These are phyloP conservation scores for Oryza longistaminata DNA, from an alignment of 176 grass and related monocot species.

Conservation along the genomic window DNA sequence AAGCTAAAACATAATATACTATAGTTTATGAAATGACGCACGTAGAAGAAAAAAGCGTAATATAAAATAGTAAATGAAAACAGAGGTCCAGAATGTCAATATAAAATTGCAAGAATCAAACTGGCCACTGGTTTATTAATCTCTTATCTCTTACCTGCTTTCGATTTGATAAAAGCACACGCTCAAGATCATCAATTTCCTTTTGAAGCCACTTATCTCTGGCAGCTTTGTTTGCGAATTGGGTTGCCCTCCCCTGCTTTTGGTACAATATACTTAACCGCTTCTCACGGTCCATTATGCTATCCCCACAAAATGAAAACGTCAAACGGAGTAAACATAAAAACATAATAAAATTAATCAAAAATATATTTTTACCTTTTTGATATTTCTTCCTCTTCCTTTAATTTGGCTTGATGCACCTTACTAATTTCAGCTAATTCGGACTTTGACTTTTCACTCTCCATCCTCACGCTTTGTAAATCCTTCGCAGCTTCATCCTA, in stretches of 20 bases:
- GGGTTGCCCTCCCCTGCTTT: slow-evolving; percentile 96
- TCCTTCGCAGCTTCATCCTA: slow-evolving; percentile 85
- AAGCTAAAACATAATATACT: slow-evolving; percentile 19
- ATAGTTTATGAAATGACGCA: not conserved
- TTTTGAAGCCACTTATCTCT: slow-evolving; percentile 95
- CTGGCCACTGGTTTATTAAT: slow-evolving; percentile 37
- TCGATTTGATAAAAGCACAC: slow-evolving; percentile 81
- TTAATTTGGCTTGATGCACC: slow-evolving; percentile 71
- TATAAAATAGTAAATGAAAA: slow-evolving; percentile 13
- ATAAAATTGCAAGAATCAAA: slow-evolving; percentile 29
- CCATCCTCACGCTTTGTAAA: slow-evolving; percentile 69
- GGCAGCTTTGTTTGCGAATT: slow-evolving; percentile 84
- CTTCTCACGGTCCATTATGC: slow-evolving; percentile 98
- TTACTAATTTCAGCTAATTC: slow-evolving; percentile 81
- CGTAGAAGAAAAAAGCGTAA: not conserved
- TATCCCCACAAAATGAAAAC: slow-evolving; percentile 39
- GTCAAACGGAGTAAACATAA: slow-evolving; percentile 17
- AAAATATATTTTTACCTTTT: slow-evolving; percentile 63
- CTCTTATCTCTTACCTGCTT: slow-evolving; percentile 80
- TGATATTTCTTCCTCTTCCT: slow-evolving; percentile 87
- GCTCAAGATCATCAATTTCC: slow-evolving; percentile 93
- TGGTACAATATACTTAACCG: slow-evolving; percentile 96
- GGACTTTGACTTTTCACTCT: slow-evolving; percentile 87
- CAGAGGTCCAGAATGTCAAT: slow-evolving; percentile 3
- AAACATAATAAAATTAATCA: slow-evolving; percentile 4